These are phyloP conservation scores for Mortierella sp. DNA, from an alignment of 371 early-diverging fungal species.

Conservation along the genomic window DNA sequence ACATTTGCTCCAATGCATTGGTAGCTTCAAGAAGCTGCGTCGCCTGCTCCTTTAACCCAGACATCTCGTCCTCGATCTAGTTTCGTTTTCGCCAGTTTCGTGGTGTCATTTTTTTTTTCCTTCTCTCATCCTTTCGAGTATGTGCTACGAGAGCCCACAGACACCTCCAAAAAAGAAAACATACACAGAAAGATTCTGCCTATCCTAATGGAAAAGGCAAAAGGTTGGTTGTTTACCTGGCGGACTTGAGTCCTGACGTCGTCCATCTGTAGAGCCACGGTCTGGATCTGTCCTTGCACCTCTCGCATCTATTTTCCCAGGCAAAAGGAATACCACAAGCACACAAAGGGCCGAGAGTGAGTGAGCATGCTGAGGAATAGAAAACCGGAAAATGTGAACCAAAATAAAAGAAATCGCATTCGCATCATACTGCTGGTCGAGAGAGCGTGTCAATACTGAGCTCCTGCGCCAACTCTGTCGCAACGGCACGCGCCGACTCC, in stretches of 20 bases:
- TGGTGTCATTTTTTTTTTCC: background rate
- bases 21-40: slow-evolving; percentile 24
- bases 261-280: slow-evolving; percentile 52
- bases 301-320: slow-evolving; percentile 19
- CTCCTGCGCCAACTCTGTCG: slow-evolving; percentile 34
- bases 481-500: slow-evolving; percentile 10
- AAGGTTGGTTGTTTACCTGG: slow-evolving; percentile 18
- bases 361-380: background rate
- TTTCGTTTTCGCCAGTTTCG: background rate
- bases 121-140: too few species aligned
- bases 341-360: too few species aligned
- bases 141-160: too few species aligned
- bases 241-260: slow-evolving; percentile 29
- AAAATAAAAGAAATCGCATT: too few species aligned
- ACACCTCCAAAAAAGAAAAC: too few species aligned
- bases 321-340: background rate
- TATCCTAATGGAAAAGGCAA: background rate
- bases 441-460: slow-evolving; percentile 41
- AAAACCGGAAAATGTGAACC: too few species aligned
- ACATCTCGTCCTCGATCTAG: slow-evolving; percentile 36
- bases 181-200: too few species aligned
- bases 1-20: slow-evolving; percentile 36
- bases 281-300: slow-evolving; percentile 39
- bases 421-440: slow-evolving; percentile 20
- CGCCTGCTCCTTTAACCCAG: slow-evolving; percentile 28